Evolutionary conservation across 2,329 filamentous ascomycete genomes (phyloP), one percentile per base, ranked within the genome.

Genomic region (Pezicula carpinea): DNA sequence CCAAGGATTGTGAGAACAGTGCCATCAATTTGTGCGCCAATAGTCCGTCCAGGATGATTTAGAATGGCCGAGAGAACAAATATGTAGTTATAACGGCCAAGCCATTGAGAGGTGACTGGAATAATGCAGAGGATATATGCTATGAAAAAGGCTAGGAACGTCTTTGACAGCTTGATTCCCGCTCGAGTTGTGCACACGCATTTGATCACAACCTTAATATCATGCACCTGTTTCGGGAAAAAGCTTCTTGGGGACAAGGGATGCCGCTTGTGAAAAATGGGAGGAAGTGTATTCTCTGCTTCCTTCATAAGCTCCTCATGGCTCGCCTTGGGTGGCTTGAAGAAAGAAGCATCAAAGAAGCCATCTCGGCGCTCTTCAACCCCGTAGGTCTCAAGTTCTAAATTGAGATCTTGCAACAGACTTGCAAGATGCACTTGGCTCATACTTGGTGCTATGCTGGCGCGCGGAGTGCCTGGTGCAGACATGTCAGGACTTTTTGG

Each of bases 1-100:
- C 79, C 79, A 5, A 76, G 23, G n/a, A 70, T 73, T 5, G 77
- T 80, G 17, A 77, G 60, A 35, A 78, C 46, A 4, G 72, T 63
- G 2, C 79, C 79, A 56, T 82, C 79, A 18, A 82, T 59, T 53
- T 82, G 78, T 11, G 76, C 72, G 5, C 79, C 79, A 43, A 81
- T 55, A 1, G 75, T 73, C 32, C 79, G 69, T 18, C 74, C 76
- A 3, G 79, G 69, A 53, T 82, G 79, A 48, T 81, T 82, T 38
- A 82, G 55, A 17, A 81, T 70, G n/a, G 74, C 66, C 2, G 78
- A 81, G 40, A 82, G 60, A 4, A 69, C 72, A 67, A 79, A 74
- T 49, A 82, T 70, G 53, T 80, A 81, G 52, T 68, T 69, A 53
- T 79, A 76, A 14, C 64, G 67, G 2, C 79, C 79, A 4, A 82